Conservation (phyloP, 257 asterid genomes). For the Orobanche coerulescens region DNA sequence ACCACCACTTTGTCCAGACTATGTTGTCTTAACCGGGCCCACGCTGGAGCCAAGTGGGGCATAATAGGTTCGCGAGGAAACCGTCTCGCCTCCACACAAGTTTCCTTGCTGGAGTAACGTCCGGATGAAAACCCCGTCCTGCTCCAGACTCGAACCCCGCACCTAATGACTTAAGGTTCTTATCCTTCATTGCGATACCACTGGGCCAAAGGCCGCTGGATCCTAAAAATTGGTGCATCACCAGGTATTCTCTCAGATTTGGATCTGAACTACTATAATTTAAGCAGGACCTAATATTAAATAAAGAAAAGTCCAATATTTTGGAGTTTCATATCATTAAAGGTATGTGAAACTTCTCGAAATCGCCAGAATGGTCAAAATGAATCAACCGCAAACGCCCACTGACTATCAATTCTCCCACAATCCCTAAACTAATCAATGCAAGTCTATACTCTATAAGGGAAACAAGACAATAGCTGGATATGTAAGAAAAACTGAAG, state of each 20-base stretch:
- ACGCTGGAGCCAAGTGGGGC: too few relatives aligned
- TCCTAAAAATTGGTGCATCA: background rate
- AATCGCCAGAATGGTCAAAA: background rate
- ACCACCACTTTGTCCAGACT: too few relatives aligned
- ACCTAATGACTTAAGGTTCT: too few relatives aligned
- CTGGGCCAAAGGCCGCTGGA: too few relatives aligned
- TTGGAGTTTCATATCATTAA: background rate
- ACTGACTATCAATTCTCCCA: background rate
- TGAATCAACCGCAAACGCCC: background rate
- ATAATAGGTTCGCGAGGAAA: too few relatives aligned
- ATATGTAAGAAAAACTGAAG: background rate
- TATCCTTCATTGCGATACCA: too few relatives aligned
- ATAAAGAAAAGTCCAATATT: background rate
- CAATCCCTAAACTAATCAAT: background rate
- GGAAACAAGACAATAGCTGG: constrained; percentile 1
- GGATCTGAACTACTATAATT: background rate
- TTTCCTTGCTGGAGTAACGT: too few relatives aligned
- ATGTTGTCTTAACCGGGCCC: too few relatives aligned
- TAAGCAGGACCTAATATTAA: background rate
- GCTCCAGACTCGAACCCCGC: too few relatives aligned
- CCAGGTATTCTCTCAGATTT: background rate
- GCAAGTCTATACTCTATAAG: background rate
- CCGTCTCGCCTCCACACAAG: too few relatives aligned
- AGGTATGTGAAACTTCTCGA: background rate
- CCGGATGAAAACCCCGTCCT: too few relatives aligned